Base-by-base conservation (phyloP, 2,329 filamentous ascomycete genomes). In the Didymella pomorum region DNA sequence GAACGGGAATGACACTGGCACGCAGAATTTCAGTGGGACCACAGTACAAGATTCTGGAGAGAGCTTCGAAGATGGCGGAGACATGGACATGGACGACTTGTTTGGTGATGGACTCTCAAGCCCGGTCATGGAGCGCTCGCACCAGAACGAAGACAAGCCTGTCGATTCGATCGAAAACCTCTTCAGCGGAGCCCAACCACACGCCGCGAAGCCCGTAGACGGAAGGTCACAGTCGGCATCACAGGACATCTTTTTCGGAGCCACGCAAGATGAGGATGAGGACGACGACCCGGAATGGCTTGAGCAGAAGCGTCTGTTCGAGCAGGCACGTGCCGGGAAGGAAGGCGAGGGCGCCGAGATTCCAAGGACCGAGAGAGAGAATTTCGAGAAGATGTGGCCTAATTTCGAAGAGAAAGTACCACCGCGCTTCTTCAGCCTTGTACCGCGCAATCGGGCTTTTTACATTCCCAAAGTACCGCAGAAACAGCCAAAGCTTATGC, bases 321-420 rank as follows among this genome's bases (percentile, higher is more conserved):
- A 65, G 23, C 61, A 68, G 56, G 68, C 71, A 43, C 57, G 65
- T 10, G 61, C 62, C 25, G 70, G 71, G 28, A 67, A 71, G 75
- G 49, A 81, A 74, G 58, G 77, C 76, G 61, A 81, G 76, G 61
- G 89, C 52, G 89, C 90, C 1, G 86, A 88, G 4, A 87, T 89
- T 4, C 37, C 45, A 2, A 88, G 92, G 75, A 91, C 88, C 23
- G 84, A 88, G 21, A 86, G 89, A 63, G 92, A 96, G 61, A 81
- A 93, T 1, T 83, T 97, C 51, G 89, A 90, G 66, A 88, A 91
- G 37, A 84, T 91, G 21, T 98, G 90, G 80, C 94, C 95, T 1
- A 84, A 86, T 9, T 98, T 94, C 74, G 86, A 92, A 64, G 87
- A 87, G 49, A 87, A 92, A 35, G 85, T 87, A 35, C 86, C 90